Evolutionary conservation across 441 rosid species (phyloP), one percentile per base, ranked within the genome.

Genomic region (Melianthus villosus): DNA sequence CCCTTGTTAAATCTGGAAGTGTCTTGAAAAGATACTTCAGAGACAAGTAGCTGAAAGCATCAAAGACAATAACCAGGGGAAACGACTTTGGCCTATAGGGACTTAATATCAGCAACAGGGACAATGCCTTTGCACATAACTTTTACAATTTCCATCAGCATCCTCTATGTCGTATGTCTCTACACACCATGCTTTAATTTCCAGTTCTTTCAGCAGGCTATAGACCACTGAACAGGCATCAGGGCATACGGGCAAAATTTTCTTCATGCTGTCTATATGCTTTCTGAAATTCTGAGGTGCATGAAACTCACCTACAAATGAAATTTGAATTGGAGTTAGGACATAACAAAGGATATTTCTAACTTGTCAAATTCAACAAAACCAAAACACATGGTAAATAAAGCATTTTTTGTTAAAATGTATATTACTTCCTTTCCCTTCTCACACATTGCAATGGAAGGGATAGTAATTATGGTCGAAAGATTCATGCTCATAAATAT

Each of bases 101-200:
- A 78, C 64, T 72, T 78, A 59, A 78, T 75, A 60, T 78, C 87
- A 28, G 81, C 78, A 34, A 63, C 67, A 12, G 81, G 72, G 38
- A 75, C 79, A 22, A 69, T 34, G 53, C 81, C 89, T 64, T 58
- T 75, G 38, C 35, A 79, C 74, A 40, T 75, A 71, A 27, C 59
- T 39, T 45, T 56, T 72, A 72, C 89, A 79, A 30, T 35, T 55
- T 45, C 51, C 56, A 56, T 66, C 74, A 40, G 58, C 64, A 47
- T 79, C 83, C 16, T 75, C 89, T 22, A 79, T 33, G 36, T 79
- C 89, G 23, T 79, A 79, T 7, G 89, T 83, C 51, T 79, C 89
- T 25, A 79, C 62, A 23, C 89, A 83, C 83, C 83, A 79, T 7
- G 64, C 81, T 39, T 68, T 71, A 10, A 69, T 70, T 40, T 68